Percentiles rank a stretch among this genome's conserved stretches.
phyloP scores from a whole-genome alignment of 176 grass and related monocot species.

The Thinopyrum elongatum region DNA sequence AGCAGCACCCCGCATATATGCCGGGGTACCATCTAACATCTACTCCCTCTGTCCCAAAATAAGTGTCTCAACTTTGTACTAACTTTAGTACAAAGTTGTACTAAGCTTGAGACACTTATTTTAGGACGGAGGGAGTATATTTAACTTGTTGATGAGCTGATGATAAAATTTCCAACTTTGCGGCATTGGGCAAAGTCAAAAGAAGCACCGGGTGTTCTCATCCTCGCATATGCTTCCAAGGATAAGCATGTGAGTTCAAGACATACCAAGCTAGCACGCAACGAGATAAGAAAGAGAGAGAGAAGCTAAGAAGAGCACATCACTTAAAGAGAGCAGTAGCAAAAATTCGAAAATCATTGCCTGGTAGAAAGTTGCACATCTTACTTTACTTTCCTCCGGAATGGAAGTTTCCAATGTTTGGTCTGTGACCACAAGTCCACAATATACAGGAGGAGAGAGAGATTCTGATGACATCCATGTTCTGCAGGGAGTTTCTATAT shows the following conservation, averaged over 20 bases:
- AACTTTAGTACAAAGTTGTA: no score
- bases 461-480: neutral
- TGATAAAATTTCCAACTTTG: conserved; percentile 21
- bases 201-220: neutral
- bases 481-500: neutral
- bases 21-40: neutral
- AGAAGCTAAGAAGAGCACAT: neutral
- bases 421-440: neutral
- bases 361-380: conserved; percentile 7
- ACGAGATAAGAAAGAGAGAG: neutral
- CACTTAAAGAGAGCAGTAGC: neutral
- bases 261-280: neutral
- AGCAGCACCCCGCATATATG: neutral
- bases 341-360: neutral
- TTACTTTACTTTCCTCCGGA: neutral
- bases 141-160: neutral
- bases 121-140: no score
- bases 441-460: neutral
- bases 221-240: neutral
- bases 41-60: no score
- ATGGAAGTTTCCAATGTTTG: neutral
- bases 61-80: no score
- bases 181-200: neutral
- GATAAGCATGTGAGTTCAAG: conserved; percentile 9
- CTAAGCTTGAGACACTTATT: no score